phyloP scores from a whole-genome alignment of 2,329 filamentous ascomycete genomes.

The Claviceps citrina region DNA sequence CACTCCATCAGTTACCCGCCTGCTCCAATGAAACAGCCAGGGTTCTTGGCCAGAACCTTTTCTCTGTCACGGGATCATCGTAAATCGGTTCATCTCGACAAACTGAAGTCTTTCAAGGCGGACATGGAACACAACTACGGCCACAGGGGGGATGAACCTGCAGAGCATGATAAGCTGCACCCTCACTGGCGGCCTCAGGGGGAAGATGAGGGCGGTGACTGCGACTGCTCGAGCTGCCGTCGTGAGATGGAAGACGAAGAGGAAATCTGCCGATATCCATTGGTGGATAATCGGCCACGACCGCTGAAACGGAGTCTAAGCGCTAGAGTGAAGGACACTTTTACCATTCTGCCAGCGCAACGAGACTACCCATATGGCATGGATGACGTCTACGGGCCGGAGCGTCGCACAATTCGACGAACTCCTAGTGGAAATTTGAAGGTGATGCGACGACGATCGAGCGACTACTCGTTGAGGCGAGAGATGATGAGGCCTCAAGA shows the following conservation, averaged over 20 bases:
- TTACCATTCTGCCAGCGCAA: constrained; percentile 42
- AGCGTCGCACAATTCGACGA: constrained; percentile 42
- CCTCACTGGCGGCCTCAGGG: constrained; percentile 46
- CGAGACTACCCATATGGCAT: constrained; percentile 21
- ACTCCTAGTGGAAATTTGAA: constrained; percentile 45
- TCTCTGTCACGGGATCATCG: constrained; percentile 33
- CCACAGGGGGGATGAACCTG: constrained; percentile 28
- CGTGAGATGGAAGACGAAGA: constrained; percentile 25
- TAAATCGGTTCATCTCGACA: constrained; percentile 15
- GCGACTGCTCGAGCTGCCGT: constrained; percentile 14
- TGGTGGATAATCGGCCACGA: constrained; percentile 31
- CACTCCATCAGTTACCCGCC: constrained; percentile 28
- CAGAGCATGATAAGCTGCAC: constrained; percentile 40
- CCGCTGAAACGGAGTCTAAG: constrained; percentile 34
- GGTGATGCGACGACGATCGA: constrained; percentile 39
- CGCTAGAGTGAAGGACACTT: constrained; percentile 39
- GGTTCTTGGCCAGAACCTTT: constrained; percentile 35
- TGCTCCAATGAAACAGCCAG: constrained; percentile 22
- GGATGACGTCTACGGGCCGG: constrained; percentile 23
- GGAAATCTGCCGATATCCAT: constrained; percentile 30
- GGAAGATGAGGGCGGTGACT: constrained; percentile 21
- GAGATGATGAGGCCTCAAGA: constrained; percentile 10
- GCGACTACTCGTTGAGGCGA: constrained; percentile 26
- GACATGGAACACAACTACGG: constrained; percentile 21
- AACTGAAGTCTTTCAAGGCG: constrained; percentile 13